Conservation (phyloP, 2,329 filamentous ascomycete genomes). For the Venturia carpophila region DNA sequence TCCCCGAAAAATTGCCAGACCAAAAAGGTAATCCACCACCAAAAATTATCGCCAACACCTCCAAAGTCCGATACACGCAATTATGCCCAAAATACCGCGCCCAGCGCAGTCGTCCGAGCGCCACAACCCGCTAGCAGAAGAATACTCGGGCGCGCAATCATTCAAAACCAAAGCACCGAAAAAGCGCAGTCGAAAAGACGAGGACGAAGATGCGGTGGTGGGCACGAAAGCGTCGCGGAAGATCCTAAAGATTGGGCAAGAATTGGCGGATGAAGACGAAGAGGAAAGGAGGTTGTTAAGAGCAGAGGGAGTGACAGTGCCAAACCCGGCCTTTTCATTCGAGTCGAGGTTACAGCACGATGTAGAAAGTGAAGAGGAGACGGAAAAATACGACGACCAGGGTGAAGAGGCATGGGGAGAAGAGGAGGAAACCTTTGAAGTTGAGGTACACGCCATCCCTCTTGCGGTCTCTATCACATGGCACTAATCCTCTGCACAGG, state of each 20-base stretch:
- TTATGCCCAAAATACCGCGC: slow-evolving; percentile 69
- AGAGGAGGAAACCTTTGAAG: slow-evolving; percentile 56
- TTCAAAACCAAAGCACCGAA: slow-evolving; percentile 62
- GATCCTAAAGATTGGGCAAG: slow-evolving; percentile 82
- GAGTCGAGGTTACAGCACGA: slow-evolving; percentile 61
- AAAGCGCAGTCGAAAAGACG: slow-evolving; percentile 53
- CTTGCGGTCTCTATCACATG: background rate
- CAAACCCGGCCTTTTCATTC: slow-evolving; percentile 67
- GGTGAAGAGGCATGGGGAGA: slow-evolving; percentile 64
- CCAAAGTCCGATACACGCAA: background rate
- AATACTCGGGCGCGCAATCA: slow-evolving; percentile 63
- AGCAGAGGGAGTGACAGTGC: slow-evolving; percentile 32
- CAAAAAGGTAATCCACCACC: background rate
- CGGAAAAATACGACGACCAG: slow-evolving; percentile 34
- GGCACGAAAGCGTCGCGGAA: slow-evolving; percentile 82
- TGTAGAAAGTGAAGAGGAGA: slow-evolving; percentile 36
- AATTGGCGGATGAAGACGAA: slow-evolving; percentile 75
- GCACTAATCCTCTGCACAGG: slow-evolving; percentile 35
- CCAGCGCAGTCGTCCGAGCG: slow-evolving; percentile 51
- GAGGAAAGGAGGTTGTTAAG: slow-evolving; percentile 34
- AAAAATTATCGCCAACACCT: background rate
- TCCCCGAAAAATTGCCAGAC: background rate
- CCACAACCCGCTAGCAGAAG: slow-evolving; percentile 87
- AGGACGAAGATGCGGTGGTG: slow-evolving; percentile 63
- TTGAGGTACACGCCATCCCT: background rate